phyloP scores from a whole-genome alignment of 1,284 basidiomycete species.

The Cryptococcus sp. region DNA sequence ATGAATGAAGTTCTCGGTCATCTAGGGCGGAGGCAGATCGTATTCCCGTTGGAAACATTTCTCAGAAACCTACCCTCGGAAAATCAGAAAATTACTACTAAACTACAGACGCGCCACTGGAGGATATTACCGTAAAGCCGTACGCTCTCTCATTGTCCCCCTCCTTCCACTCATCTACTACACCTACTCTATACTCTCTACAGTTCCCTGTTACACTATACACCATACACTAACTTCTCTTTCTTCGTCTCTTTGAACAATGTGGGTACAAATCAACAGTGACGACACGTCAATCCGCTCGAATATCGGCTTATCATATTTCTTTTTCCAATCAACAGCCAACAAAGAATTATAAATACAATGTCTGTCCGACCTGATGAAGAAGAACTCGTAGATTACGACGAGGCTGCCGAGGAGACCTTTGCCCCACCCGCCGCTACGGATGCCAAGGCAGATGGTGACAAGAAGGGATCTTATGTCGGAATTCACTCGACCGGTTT shows the following conservation, averaged over 20 bases:
- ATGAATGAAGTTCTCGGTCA: no score
- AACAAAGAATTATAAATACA: conserved; percentile 5
- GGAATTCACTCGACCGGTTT: conserved; percentile 96
- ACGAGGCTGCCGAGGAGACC: conserved; percentile 87
- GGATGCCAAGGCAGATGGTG: conserved; percentile 60
- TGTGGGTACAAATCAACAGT: not conserved
- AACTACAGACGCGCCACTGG: no score
- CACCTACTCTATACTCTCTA: no score
- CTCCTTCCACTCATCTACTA: no score
- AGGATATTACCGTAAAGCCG: no score
- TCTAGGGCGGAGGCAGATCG: no score
- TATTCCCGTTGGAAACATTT: no score
- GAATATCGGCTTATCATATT: not conserved
- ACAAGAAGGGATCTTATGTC: conserved; percentile 95
- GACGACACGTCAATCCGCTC: not conserved
- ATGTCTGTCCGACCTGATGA: conserved; percentile 36
- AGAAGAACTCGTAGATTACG: conserved; percentile 68
- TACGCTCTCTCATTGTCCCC: no score
- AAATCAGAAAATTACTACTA: no score
- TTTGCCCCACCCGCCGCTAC: conserved; percentile 60
- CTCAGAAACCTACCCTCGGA: no score
- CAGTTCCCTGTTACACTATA: no score
- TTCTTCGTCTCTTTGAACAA: not conserved
- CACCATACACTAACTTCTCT: no score
- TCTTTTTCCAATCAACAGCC: conserved; percentile 1